Evolutionary conservation across 148 eudicot species (phyloP).

Genomic region (Arctostaphylos glauca): DNA sequence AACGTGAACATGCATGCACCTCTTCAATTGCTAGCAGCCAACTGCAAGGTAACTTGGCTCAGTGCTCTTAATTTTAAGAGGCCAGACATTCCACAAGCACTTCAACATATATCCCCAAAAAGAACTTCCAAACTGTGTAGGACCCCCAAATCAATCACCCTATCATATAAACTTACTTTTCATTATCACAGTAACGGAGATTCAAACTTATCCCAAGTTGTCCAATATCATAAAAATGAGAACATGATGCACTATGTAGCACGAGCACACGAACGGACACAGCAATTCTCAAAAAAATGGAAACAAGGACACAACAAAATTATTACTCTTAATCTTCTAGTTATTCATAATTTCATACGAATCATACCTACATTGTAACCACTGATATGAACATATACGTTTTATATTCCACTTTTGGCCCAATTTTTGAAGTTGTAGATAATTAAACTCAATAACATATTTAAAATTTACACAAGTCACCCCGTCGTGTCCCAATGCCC

Average conservation of each 20-base stretch:
- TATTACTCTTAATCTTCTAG: background rate
- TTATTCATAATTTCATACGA: no score
- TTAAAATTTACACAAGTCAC: background rate
- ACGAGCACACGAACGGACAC: background rate
- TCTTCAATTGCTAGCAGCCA: background rate
- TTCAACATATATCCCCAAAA: background rate
- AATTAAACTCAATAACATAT: background rate
- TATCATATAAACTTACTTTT: background rate
- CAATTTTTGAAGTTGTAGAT: background rate
- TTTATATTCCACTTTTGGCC: background rate
- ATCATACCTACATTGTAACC: background rate
- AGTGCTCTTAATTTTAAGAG: background rate
- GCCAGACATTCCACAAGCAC: background rate
- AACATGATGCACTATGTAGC: background rate
- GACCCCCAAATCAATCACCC: background rate
- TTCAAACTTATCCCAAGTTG: slow-evolving; percentile 3
- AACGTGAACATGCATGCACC: background rate
- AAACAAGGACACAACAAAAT: background rate
- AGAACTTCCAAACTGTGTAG: background rate
- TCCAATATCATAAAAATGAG: background rate
- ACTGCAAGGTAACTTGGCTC: background rate
- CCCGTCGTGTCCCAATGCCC: background rate
- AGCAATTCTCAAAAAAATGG: background rate
- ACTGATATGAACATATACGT: background rate
- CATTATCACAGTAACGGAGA: background rate